A percentile compares a stretch with the other conserved stretches of the same genome.
These are phyloP conservation scores for Trichoderma gamsii DNA, from an alignment of 495 filamentous ascomycete species.

Conservation along the genomic window DNA sequence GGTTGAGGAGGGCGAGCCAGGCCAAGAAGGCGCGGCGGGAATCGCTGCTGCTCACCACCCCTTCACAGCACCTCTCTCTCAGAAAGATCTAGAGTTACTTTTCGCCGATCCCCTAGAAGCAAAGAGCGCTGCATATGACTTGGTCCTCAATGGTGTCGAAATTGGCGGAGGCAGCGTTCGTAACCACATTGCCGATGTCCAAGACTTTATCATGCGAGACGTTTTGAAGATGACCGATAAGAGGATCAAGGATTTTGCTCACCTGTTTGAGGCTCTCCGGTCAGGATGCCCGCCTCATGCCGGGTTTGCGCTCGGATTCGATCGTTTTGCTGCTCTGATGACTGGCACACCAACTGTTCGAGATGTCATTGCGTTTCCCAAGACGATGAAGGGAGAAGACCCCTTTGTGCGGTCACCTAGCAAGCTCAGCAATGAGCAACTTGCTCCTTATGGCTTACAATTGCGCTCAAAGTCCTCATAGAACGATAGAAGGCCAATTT, in stretches of 20 bases:
- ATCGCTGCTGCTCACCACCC: constrained; percentile 90
- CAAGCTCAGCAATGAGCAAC: constrained; percentile 53
- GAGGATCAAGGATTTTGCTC: constrained; percentile 69
- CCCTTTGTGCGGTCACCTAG: constrained; percentile 69
- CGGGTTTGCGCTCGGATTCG: constrained; percentile 87
- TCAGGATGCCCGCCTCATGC: constrained; percentile 97
- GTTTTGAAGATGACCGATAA: constrained; percentile 62
- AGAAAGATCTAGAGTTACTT: constrained; percentile 68
- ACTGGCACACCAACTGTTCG: constrained; percentile 65
- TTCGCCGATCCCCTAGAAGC: constrained; percentile 63
- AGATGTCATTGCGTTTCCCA: constrained; percentile 96
- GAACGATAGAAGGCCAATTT: not conserved
- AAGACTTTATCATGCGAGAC: constrained; percentile 77
- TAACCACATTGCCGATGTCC: constrained; percentile 80
- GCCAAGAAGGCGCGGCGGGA: constrained; percentile 74
- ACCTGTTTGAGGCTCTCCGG: constrained; percentile 73
- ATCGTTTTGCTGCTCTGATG: constrained; percentile 79
- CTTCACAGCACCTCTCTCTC: constrained; percentile 78
- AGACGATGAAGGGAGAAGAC: constrained; percentile 82
- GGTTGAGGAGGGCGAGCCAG: constrained; percentile 59
- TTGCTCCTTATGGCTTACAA: constrained; percentile 64
- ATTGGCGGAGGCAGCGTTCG: constrained; percentile 88
- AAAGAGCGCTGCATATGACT: constrained; percentile 81
- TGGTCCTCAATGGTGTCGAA: constrained; percentile 93
- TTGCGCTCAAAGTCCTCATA: constrained; percentile 3